Percentiles rank a stretch among this genome's conserved stretches.
These are phyloP conservation scores for Phoenix dactylifera DNA, from an alignment of 176 grass and related monocot genomes.

Conservation along the genomic window DNA sequence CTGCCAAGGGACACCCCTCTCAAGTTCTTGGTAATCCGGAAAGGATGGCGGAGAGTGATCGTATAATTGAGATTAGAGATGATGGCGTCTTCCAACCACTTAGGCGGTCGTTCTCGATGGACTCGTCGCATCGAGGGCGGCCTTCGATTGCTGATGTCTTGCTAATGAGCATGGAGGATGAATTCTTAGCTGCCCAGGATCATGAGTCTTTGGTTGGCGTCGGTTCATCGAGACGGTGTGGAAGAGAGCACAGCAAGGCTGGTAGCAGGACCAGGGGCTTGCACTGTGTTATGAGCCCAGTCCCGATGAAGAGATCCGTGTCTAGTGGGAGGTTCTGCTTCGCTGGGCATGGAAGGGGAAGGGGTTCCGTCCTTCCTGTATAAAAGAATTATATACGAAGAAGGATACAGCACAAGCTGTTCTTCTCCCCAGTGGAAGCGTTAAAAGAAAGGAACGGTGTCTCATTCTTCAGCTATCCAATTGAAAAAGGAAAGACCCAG, in stretches of 20 bases:
- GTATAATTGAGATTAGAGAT: not conserved
- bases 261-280: not conserved
- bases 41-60: not conserved
- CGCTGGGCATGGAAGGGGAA: constrained; percentile 1
- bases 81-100: not conserved
- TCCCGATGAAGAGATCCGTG: constrained; percentile 6
- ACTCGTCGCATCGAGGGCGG: not conserved
- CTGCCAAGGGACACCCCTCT: not conserved
- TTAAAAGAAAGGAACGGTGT: too few species aligned
- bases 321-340: constrained; percentile 6
- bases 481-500: too few species aligned
- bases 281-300: not conserved
- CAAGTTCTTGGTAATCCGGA: not conserved
- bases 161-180: constrained; percentile 1
- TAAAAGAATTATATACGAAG: not conserved
- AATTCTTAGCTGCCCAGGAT: constrained; percentile 2
- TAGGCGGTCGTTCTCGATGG: not conserved
- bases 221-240: not conserved
- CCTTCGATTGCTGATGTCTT: not conserved
- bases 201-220: not conserved
- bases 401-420: too few species aligned
- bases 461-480: too few species aligned
- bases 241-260: not conserved
- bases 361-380: not conserved
- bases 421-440: too few species aligned